Base-by-base conservation (phyloP, 208 protist genomes). In the Leishmania aethiopica region DNA sequence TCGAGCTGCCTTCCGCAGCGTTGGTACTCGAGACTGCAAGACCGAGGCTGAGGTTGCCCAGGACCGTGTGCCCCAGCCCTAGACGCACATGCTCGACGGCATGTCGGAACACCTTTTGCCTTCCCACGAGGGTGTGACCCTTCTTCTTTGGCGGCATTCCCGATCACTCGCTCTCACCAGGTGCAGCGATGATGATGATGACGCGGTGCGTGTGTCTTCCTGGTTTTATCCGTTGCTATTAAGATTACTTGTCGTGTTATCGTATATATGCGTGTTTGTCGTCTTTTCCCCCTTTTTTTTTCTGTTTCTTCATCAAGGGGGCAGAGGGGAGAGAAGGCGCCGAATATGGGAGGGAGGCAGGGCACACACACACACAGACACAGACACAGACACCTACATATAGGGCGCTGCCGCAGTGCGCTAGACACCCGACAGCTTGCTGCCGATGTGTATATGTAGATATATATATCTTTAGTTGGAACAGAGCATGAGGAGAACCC, bases 21-120 rank as follows among this genome's bases (percentile, higher is more conserved):
- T 51, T 74, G 11, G 55, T 25, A 51, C 53, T 60, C 1, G 88
- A 90, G 5, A 81, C 90, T 32, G 89, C 89, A 28, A 96, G 88
- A 35, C 90, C 81, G 6, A 98, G 86, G 35, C 85, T 88, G n/a
- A 98, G 79, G 76, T 91, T 92, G 45, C 95, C 94, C 13, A 98
- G 84, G 19, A 96, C 91, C 64, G 86, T 89, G 87, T 98, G 92
- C 1, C 95, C 95, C 10, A 98, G 87, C 25, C 95, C 93, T 17
- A 98, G 88, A 64, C 94, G 93, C n/a, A 98, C 95, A 71, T 96
- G 87, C 88, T 98, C 91, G 11, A 98, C 92, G 1, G 95, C 95
- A 60, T 95, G 83, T n/a, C 92, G 90, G 72, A 98, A 98, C 37
- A 97, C 84, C 80, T 96, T 97, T 62, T 95, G 86, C 75, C 85